Conservation (phyloP, 2,329 filamentous ascomycete genomes). For the Penicillium sp. region DNA sequence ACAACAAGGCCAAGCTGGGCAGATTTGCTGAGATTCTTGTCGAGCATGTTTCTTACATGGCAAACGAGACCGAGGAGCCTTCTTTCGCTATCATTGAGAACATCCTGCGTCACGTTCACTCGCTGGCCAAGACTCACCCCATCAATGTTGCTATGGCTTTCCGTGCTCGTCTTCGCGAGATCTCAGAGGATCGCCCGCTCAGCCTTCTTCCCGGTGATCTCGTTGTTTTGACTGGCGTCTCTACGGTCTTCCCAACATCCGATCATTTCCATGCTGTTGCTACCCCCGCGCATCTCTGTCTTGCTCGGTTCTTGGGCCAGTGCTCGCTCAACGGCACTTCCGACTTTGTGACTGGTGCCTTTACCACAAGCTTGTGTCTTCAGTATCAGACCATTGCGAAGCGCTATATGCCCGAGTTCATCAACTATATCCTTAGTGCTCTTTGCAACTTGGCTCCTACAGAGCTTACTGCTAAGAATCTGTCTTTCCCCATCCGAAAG, state of each 20-base stretch:
- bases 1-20: constrained; percentile 83
- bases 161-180: constrained; percentile 69
- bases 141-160: constrained; percentile 79
- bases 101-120: constrained; percentile 88
- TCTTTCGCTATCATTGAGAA: constrained; percentile 76
- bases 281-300: constrained; percentile 86
- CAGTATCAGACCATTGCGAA: constrained; percentile 85
- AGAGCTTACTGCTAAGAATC: constrained; percentile 55
- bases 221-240: constrained; percentile 80
- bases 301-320: constrained; percentile 81
- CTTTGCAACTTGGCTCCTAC: constrained; percentile 70
- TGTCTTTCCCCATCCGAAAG: constrained; percentile 67
- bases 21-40: constrained; percentile 57
- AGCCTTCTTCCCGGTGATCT: constrained; percentile 72
- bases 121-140: constrained; percentile 84
- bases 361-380: constrained; percentile 76
- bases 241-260: constrained; percentile 87
- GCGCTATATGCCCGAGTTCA: constrained; percentile 85
- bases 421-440: constrained; percentile 80
- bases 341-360: constrained; percentile 76
- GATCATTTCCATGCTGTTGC: constrained; percentile 97
- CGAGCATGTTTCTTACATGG: constrained; percentile 65
- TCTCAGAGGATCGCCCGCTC: constrained; percentile 60
- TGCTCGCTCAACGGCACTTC: constrained; percentile 69
- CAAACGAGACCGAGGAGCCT: constrained; percentile 56